Evolutionary conservation across 2,329 filamentous ascomycete species (phyloP).

Genomic region (Juglanconis sp.): DNA sequence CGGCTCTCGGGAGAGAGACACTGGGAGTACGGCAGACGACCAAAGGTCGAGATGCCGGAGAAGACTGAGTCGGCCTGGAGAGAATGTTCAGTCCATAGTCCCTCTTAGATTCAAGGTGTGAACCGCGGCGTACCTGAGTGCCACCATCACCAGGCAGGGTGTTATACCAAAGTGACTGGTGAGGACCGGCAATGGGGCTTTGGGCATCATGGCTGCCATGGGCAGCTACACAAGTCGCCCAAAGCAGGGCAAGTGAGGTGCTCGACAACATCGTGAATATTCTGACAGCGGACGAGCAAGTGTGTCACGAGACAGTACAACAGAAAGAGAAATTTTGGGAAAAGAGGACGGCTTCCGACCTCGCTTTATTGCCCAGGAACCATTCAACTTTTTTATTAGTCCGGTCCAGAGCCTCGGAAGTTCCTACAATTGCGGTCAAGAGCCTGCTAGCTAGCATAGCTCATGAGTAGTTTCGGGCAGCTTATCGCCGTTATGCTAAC

Average conservation of each 20-base stretch:
- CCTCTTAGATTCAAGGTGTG: slow-evolving; percentile 2
- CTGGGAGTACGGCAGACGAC: slow-evolving; percentile 72
- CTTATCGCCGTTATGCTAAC: slow-evolving; percentile 12
- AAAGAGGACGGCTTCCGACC: background rate
- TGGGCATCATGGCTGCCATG: slow-evolving; percentile 60
- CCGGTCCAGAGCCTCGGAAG: background rate
- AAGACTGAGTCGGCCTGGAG: slow-evolving; percentile 79
- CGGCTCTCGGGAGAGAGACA: slow-evolving; percentile 64
- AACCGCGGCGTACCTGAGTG: slow-evolving; percentile 58
- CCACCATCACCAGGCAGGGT: slow-evolving; percentile 78
- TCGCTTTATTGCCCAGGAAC: slow-evolving; percentile 5
- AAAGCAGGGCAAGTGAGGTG: slow-evolving; percentile 33
- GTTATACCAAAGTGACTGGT: slow-evolving; percentile 78
- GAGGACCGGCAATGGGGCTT: slow-evolving; percentile 63
- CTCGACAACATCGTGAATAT: slow-evolving; percentile 27
- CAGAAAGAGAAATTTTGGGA: background rate
- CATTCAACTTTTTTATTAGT: background rate
- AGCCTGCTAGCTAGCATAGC: background rate
- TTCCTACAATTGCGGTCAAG: background rate
- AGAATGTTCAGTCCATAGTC: background rate
- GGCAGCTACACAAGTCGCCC: slow-evolving; percentile 51
- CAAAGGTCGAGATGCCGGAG: slow-evolving; percentile 84
- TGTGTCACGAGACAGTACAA: background rate
- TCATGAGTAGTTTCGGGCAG: background rate
- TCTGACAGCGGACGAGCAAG: background rate